phyloP scores from a whole-genome alignment of 2,329 filamentous ascomycete species.

The Aspergillus sclerotialis region DNA sequence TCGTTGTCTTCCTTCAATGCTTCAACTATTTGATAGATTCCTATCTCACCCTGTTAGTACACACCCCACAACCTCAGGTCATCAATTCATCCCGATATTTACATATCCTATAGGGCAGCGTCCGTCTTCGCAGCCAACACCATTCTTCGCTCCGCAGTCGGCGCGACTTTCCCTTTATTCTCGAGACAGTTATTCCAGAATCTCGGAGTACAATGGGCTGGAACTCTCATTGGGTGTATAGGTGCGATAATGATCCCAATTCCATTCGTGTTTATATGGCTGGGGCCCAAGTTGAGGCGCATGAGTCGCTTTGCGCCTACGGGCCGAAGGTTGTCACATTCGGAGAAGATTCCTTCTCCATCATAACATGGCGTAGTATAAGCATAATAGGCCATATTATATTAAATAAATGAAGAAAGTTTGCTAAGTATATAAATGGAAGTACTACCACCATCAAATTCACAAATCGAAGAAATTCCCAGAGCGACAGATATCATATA shows the following conservation, averaged over 20 bases:
- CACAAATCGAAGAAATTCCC: too few relatives aligned
- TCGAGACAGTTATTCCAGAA: constrained; percentile 31
- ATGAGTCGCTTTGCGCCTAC: constrained; percentile 21
- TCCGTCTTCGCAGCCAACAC: constrained; percentile 34
- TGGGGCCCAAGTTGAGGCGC: constrained; percentile 22
- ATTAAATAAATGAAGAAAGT: background rate
- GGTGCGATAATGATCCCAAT: constrained; percentile 33
- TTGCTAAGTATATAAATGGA: background rate
- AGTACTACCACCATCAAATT: too few relatives aligned
- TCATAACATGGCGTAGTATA: background rate
- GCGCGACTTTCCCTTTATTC: constrained; percentile 31
- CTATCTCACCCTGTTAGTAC: constrained; percentile 33
- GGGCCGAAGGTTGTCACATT: background rate
- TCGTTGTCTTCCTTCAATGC: constrained; percentile 26
- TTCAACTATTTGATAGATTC: constrained; percentile 35
- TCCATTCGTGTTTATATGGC: constrained; percentile 25
- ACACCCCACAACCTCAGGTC: too few relatives aligned
- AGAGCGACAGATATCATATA: too few relatives aligned
- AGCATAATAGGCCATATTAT: background rate
- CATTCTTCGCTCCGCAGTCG: constrained; percentile 29
- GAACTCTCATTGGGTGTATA: constrained; percentile 31
- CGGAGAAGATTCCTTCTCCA: background rate
- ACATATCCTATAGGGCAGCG: constrained; percentile 23
- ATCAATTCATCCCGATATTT: too few relatives aligned
- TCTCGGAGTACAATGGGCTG: constrained; percentile 31